Conservation (phyloP, 2,329 filamentous ascomycete genomes). For the Monosporascus sp. region DNA sequence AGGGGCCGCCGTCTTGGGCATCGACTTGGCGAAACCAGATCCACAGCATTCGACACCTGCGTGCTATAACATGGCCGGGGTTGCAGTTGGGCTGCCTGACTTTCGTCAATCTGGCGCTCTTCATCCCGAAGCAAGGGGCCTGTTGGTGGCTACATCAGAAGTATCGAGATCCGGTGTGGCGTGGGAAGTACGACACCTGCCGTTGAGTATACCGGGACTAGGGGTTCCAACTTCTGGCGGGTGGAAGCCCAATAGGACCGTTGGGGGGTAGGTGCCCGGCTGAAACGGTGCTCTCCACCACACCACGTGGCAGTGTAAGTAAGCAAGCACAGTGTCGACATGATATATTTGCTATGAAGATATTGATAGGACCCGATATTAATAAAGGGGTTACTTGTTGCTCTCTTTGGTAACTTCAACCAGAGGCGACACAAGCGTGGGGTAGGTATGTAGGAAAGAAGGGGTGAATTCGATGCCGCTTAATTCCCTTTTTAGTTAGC, state of each 20-base stretch:
- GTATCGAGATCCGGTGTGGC: constrained; percentile 30
- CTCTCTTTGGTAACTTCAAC: too few relatives aligned
- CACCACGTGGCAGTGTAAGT: too few relatives aligned
- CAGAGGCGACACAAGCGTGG: too few relatives aligned
- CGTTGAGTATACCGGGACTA: constrained; percentile 20
- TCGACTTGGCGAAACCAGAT: constrained; percentile 23
- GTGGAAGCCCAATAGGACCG: constrained; percentile 14
- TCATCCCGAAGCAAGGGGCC: constrained; percentile 27
- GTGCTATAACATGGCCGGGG: constrained; percentile 30
- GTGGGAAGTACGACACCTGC: constrained; percentile 20
- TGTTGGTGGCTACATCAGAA: constrained; percentile 30
- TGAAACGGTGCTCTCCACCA: too few relatives aligned
- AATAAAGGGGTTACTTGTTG: too few relatives aligned
- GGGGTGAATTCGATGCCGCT: too few relatives aligned
- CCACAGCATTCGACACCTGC: constrained; percentile 18
- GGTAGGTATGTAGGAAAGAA: too few relatives aligned
- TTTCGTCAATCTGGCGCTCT: constrained; percentile 32
- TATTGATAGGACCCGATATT: too few relatives aligned
- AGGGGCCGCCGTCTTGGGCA: constrained; percentile 21
- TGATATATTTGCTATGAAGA: too few relatives aligned
- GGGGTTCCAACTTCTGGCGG: constrained; percentile 16
- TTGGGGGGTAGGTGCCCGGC: constrained; percentile 8
- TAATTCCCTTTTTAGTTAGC: too few relatives aligned
- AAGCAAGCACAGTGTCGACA: too few relatives aligned
- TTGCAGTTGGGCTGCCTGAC: constrained; percentile 27